Base-by-base conservation (phyloP, 495 filamentous ascomycete species). In the Penicillium lividum region DNA sequence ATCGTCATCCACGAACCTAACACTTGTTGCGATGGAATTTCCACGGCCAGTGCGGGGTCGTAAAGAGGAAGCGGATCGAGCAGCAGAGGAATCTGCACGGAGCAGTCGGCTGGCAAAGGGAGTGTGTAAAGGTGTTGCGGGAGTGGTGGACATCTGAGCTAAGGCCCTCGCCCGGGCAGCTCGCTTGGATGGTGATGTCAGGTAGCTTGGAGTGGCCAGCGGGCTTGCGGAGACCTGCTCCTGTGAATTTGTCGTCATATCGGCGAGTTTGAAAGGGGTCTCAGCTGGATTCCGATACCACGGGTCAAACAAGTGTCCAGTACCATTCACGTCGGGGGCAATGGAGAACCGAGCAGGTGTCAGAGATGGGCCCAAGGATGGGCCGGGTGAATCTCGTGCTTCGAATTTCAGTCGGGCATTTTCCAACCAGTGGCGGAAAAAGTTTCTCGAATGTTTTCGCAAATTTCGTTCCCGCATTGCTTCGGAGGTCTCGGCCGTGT, bases 401-500 rank as follows among this genome's bases (percentile, higher is more conserved):
- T 72, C 72, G 11, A 74, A 53, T 42, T 68, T 70, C 28, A 74
- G 54, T 47, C 70, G 80, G 7, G 80, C 68, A 57, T 77, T 80
- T 8, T 84, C 77, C 13, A 77, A 69, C 86, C 86, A 89, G 48
- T 74, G 72, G 38, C 78, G 81, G 60, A 89, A 80, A n/a, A 84
- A 74, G 49, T 74, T 80, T 55, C 82, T 76, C 22, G 79, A 71
- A 64, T 83, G 76, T 58, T 78, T 82, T 58, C 82, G 78, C 15
- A 80, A 69, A 46, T 78, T 85, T 70, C 84, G 80, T 38, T 80
- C 80, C 52, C 79, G 78, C 63, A 89, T 73, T 27, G 77, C 76
- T 54, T 80, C 78, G 2, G 82, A 77, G 10, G 79, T 80, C 45
- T 82, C 75, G 40, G 67, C 58, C 27, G 66, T 73, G 52, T 69